Conservation (phyloP, 1,139 yeast species). For the Candida neerlandica region DNA sequence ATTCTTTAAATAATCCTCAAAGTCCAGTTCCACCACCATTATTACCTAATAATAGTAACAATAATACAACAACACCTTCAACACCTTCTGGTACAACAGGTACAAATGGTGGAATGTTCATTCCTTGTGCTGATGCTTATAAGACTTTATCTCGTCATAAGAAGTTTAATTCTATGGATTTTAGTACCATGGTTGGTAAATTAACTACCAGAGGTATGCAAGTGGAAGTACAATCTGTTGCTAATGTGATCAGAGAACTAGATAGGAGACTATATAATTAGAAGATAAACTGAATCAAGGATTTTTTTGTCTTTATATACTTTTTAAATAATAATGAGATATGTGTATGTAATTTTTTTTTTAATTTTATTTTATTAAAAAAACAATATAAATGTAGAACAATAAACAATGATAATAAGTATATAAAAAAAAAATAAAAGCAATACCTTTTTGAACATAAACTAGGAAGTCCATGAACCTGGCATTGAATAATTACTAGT, state of each 20-base stretch:
- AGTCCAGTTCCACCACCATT: conserved; percentile 21
- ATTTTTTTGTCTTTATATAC: neutral
- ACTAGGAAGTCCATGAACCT: conserved; percentile 13
- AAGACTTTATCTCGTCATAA: conserved; percentile 81
- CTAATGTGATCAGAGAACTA: conserved; percentile 75
- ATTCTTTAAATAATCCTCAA: conserved; percentile 19
- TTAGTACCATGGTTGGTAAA: conserved; percentile 72
- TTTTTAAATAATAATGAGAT: neutral
- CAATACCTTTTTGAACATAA: neutral
- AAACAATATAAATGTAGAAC: neutral
- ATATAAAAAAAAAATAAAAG: conserved; percentile 1
- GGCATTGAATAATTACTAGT: conserved; percentile 14
- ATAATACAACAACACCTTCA: conserved; percentile 13
- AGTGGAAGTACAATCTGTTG: conserved; percentile 86
- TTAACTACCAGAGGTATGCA: conserved; percentile 83
- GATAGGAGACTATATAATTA: conserved; percentile 66
- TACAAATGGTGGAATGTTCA: conserved; percentile 45
- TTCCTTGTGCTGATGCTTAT: conserved; percentile 88
- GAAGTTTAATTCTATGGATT: conserved; percentile 70
- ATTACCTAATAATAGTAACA: conserved; percentile 9
- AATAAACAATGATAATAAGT: neutral
- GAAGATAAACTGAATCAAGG: neutral
- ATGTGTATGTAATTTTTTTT: neutral
- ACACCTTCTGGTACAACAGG: conserved; percentile 18
- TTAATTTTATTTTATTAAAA: neutral